phyloP scores from a whole-genome alignment of 2,329 filamentous ascomycete species.

The Fusarium falciforme region DNA sequence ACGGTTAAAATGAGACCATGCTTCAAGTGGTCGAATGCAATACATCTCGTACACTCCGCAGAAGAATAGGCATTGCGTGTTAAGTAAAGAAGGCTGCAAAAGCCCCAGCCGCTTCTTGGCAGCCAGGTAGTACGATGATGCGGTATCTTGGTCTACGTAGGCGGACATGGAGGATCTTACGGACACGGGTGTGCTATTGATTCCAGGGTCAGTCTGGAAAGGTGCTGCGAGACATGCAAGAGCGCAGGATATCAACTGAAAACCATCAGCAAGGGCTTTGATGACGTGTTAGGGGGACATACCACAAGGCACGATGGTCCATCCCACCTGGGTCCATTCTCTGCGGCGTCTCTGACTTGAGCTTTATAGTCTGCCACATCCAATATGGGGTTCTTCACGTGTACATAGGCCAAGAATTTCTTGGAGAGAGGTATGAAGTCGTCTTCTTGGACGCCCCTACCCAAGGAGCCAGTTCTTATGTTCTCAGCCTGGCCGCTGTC shows the following conservation, averaged over 20 bases:
- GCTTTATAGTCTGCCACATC: neutral
- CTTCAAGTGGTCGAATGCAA: constrained; percentile 48
- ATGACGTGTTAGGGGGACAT: neutral
- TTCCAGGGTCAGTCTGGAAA: neutral
- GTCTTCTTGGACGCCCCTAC: neutral
- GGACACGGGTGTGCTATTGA: neutral
- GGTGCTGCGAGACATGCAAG: neutral
- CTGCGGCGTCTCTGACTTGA: neutral
- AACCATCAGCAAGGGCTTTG: neutral
- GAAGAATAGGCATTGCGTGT: neutral
- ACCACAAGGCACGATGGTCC: neutral
- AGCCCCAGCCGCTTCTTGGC: neutral
- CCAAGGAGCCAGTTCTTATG: neutral
- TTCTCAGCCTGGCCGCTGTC: neutral
- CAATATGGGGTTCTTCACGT: neutral
- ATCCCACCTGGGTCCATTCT: neutral
- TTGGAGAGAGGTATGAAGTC: neutral
- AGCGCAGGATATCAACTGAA: neutral
- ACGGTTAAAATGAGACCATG: constrained; percentile 51
- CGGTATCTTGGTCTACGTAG: neutral
- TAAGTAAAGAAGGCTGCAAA: neutral
- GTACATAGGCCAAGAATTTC: neutral
- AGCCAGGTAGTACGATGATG: neutral
- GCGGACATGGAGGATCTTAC: neutral
- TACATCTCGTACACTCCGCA: constrained; percentile 52